These are phyloP conservation scores for Rachicladosporium sp. DNA, from an alignment of 2,329 filamentous ascomycete genomes.

Conservation along the genomic window DNA sequence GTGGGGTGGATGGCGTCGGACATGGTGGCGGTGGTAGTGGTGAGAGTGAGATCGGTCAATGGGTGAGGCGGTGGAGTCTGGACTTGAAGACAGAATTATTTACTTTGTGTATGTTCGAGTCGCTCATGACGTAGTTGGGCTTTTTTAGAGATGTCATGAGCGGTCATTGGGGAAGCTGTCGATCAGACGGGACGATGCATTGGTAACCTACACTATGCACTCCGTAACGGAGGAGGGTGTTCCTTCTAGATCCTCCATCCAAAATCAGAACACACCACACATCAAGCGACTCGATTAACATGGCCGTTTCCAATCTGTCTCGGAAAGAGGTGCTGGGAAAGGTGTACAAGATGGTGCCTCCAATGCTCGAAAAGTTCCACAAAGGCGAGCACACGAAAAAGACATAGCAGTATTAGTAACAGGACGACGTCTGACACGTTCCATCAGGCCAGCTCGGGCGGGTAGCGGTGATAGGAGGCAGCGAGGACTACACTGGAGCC, in stretches of 20 bases:
- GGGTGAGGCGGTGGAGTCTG: no score
- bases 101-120: no score
- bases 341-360: constrained; percentile 82
- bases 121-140: no score
- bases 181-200: no score
- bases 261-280: no score
- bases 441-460: constrained; percentile 72
- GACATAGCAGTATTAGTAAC: neutral
- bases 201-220: no score
- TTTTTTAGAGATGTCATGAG: no score
- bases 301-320: constrained; percentile 37
- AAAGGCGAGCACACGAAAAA: constrained; percentile 51
- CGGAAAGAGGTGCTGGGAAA: constrained; percentile 67
- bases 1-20: constrained; percentile 27
- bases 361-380: constrained; percentile 90
- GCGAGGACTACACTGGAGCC: constrained; percentile 90
- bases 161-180: no score
- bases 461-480: constrained; percentile 87
- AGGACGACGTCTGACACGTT: neutral
- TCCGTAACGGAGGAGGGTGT: no score
- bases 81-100: no score
- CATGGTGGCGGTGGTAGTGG: constrained; percentile 17
- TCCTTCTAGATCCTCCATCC: no score
- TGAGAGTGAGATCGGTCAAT: no score
- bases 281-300: constrained; percentile 10